Percentiles rank a stretch among this genome's conserved stretches.
phyloP scores from a whole-genome alignment of 23 red algal genomes.

The Gracilaria caudata region DNA sequence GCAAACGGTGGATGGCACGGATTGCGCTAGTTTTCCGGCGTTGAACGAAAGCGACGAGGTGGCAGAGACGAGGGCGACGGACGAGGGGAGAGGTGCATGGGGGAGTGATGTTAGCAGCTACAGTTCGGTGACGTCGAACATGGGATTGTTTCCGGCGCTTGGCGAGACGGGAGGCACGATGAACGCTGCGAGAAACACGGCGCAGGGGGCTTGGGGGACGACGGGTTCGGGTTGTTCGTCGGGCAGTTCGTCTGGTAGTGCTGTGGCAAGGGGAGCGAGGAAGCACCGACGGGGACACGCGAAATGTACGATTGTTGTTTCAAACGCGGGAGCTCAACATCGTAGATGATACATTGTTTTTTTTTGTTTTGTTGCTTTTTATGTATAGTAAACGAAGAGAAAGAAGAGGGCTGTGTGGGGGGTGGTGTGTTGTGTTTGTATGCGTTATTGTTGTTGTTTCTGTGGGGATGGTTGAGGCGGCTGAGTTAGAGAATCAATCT shows the following conservation, averaged over 20 bases:
- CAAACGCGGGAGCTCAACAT: constrained; percentile 42
- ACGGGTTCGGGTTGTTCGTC: background rate
- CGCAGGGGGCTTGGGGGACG: constrained; percentile 9
- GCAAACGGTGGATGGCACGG: constrained; percentile 33
- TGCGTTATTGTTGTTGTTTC: background rate
- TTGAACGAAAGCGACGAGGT: background rate
- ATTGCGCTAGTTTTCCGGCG: constrained; percentile 40
- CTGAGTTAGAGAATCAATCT: constrained; percentile 17
- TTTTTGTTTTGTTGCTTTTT: constrained; percentile 6
- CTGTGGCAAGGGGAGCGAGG: background rate
- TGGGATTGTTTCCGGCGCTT: constrained; percentile 70
- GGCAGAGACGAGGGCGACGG: background rate
- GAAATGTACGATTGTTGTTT: constrained; percentile 43
- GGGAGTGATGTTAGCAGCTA: constrained; percentile 55
- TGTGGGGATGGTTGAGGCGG: background rate
- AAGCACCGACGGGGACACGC: constrained; percentile 2
- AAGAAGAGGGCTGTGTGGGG: background rate
- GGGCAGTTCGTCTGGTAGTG: background rate
- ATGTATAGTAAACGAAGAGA: background rate
- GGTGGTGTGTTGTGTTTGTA: background rate
- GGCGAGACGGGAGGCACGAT: background rate
- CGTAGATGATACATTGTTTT: background rate
- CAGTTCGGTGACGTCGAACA: constrained; percentile 51
- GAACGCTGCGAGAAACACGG: background rate
- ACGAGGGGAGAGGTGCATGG: background rate